Base-by-base conservation (phyloP, 1,139 yeast species). In the Pichia sorboxylosa region DNA sequence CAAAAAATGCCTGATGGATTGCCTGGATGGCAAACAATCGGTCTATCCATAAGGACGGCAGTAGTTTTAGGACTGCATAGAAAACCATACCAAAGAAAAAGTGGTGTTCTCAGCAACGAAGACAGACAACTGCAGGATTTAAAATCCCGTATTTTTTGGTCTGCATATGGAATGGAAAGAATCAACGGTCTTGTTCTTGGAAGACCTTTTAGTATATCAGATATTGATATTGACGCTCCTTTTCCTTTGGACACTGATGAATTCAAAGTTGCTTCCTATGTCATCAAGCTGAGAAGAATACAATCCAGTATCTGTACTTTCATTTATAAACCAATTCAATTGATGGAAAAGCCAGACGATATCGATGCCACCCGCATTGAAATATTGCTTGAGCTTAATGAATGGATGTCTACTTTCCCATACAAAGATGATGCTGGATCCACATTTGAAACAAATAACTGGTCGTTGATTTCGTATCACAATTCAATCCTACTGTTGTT, bases 211-310 rank as follows among this genome's bases (percentile, higher is more conserved):
- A 36, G 46, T 13, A 38, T 50, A 15, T 40, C 49, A 2, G 54
- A 50, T 31, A 36, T 34, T 24, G 52, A 50, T 26, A 50, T 50
- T 28, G 52, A 49, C 35, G 45, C 42, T 5, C 52, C 48, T 3
- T 35, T 46, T 21, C 54, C 55, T 6, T 8, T 34, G 1, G 46
- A 39, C 20, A 38, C 34, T 3, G 34, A 31, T 5, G 45, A 40
- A 13, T 36, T 36, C 2, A 32, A 24, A 21, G 52, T 59, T 10
- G 58, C 59, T 4, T 40, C 49, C 20, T 53, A 59, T 29, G 57
- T 60, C 10, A 52, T 61, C 16, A 50, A 49, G 27, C 38, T 60
- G 13, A 38, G 66, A 33, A 42, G 52, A 28, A 52, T 61, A 5
- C 59, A 54, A 31, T 53, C 56, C 4, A 50, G 42, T 30, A 54